These are phyloP conservation scores for Paraphoma sp. DNA, from an alignment of 2,329 filamentous ascomycete species.

Conservation along the genomic window DNA sequence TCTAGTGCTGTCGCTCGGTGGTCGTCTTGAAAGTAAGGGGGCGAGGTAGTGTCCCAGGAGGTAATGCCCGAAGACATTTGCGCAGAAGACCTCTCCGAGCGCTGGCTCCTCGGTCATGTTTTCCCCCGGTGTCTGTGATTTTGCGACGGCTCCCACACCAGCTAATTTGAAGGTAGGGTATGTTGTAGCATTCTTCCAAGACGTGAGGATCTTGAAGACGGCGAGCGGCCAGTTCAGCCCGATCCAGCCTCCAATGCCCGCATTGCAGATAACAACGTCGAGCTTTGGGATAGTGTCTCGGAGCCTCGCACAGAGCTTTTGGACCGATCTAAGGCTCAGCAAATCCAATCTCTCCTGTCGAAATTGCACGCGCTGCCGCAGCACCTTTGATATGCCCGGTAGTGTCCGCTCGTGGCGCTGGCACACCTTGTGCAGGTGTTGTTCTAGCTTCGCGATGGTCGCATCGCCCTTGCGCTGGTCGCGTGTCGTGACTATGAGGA, in stretches of 20 bases:
- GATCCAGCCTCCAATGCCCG: constrained; percentile 85
- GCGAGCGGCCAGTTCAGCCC: constrained; percentile 75
- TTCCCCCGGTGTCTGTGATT: constrained; percentile 56
- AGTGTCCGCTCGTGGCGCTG: constrained; percentile 44
- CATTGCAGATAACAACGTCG: constrained; percentile 83
- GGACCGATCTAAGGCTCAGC: constrained; percentile 61
- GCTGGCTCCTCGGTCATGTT: constrained; percentile 57
- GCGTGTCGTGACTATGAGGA: constrained; percentile 85
- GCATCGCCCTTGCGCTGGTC: constrained; percentile 74
- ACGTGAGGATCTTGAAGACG: constrained; percentile 63
- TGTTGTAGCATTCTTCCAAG: constrained; percentile 72
- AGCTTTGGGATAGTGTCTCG: constrained; percentile 70
- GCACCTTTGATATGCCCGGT: constrained; percentile 48
- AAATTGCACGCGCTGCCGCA: constrained; percentile 57
- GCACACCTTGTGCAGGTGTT: constrained; percentile 63
- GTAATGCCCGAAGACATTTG: constrained; percentile 96
- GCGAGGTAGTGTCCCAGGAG: constrained; percentile 81
- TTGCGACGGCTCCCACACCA: constrained; percentile 60
- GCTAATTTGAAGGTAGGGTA: constrained; percentile 81
- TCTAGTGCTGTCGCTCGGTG: constrained; percentile 42
- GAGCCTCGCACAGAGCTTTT: constrained; percentile 60
- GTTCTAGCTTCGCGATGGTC: constrained; percentile 70
- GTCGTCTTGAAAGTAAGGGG: constrained; percentile 68
- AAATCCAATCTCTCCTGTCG: constrained; percentile 66
- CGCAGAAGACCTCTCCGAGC: constrained; percentile 83